These are phyloP conservation scores for Dactylellina drechsleri DNA, from an alignment of 2,329 filamentous ascomycete species.

Conservation along the genomic window DNA sequence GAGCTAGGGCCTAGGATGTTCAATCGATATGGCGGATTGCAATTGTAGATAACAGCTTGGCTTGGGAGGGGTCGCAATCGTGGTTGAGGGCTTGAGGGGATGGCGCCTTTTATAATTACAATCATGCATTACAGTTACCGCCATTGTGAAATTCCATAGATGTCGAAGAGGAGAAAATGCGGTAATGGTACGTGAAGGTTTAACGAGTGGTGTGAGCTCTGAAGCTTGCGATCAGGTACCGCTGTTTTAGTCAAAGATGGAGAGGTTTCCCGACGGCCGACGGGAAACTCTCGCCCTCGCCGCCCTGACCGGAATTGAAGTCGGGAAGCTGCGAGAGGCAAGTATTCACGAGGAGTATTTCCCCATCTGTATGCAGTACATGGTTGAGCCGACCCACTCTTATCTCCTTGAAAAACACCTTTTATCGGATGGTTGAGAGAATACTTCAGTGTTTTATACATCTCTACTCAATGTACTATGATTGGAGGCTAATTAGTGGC, in stretches of 20 bases:
- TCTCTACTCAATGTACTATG: too few species aligned
- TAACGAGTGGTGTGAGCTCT: background rate
- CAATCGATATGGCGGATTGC: constrained; percentile 22
- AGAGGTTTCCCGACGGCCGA: constrained; percentile 28
- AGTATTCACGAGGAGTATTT: constrained; percentile 29
- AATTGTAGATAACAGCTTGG: background rate
- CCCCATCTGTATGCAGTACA: too few species aligned
- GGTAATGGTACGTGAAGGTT: too few species aligned
- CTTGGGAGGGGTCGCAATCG: too few species aligned
- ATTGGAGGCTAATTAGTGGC: too few species aligned
- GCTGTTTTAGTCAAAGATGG: background rate
- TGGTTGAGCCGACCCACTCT: constrained; percentile 11
- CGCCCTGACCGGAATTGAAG: constrained; percentile 1
- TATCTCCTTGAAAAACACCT: constrained; percentile 13
- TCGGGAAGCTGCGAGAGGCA: constrained; percentile 37
- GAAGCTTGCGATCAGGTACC: constrained; percentile 8
- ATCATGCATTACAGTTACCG: constrained; percentile 5
- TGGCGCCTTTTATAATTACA: too few species aligned
- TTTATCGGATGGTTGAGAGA: background rate
- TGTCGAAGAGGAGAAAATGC: constrained; percentile 6
- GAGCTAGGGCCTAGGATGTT: too few species aligned
- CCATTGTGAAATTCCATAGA: constrained; percentile 1
- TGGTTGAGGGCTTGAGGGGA: too few species aligned
- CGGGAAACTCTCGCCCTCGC: constrained; percentile 18
- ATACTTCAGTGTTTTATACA: too few species aligned